Evolutionary conservation across 441 rosid species (phyloP).

Genomic region (Raphanus hybrid): DNA sequence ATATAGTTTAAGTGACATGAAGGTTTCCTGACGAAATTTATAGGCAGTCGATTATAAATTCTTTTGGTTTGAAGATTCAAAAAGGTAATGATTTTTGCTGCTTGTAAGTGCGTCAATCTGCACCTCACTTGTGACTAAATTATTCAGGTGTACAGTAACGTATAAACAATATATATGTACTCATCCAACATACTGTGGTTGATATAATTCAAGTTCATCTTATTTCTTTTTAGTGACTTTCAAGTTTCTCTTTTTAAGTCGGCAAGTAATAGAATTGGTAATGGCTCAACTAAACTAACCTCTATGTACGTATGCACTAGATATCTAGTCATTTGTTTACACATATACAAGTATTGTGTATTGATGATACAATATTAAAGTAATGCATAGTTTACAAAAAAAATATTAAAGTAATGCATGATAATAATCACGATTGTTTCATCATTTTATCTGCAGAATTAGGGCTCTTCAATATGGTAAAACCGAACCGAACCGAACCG

Average conservation of each 20-base stretch:
- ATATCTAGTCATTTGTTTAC: not conserved
- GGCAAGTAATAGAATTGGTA: not conserved
- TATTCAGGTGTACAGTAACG: not conserved
- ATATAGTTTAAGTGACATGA: not conserved
- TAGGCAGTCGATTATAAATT: slow-evolving; percentile 16
- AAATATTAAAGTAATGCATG: no score
- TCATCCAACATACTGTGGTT: slow-evolving; percentile 10
- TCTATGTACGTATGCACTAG: not conserved
- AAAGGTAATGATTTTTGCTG: slow-evolving; percentile 22
- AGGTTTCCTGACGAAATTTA: slow-evolving; percentile 35
- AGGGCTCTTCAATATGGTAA: no score
- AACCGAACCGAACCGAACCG: no score
- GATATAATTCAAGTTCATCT: not conserved
- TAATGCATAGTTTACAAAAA: no score
- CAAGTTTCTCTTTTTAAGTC: not conserved
- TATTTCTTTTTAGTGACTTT: not conserved
- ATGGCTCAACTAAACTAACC: not conserved
- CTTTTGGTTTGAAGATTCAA: slow-evolving; percentile 23
- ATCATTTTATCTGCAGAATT: no score
- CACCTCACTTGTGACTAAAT: slow-evolving; percentile 30
- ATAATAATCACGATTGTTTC: no score
- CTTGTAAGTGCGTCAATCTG: slow-evolving; percentile 27
- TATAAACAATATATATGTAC: not conserved
- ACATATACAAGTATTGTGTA: not conserved
- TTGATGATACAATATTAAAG: not conserved